A percentile compares a stretch with the other conserved stretches of the same genome.
These are phyloP conservation scores for Zygoascus meyerae DNA, from an alignment of 1,139 yeast species.

Conservation along the genomic window DNA sequence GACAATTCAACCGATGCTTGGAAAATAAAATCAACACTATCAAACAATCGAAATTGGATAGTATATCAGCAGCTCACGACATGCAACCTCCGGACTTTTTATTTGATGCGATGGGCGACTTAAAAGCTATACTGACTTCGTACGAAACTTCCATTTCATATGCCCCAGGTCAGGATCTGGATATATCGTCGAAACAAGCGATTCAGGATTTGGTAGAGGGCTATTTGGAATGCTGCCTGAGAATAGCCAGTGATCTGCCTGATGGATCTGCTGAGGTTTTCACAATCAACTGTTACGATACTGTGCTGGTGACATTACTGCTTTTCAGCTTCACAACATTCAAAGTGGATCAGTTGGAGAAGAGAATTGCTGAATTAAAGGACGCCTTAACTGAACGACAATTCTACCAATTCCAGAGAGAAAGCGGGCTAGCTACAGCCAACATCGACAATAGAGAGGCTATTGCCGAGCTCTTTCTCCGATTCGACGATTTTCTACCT, in stretches of 20 bases:
- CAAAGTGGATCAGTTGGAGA: conserved; percentile 32
- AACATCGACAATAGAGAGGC: conserved; percentile 27
- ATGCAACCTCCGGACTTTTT: conserved; percentile 37
- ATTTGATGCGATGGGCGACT: conserved; percentile 30
- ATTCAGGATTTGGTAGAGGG: conserved; percentile 34
- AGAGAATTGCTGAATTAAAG: conserved; percentile 27
- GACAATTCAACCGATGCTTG: conserved; percentile 31
- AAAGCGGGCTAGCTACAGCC: conserved; percentile 25
- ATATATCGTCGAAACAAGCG: conserved; percentile 23
- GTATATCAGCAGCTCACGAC: conserved; percentile 17
- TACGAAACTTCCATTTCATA: conserved; percentile 33
- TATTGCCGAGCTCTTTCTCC: conserved; percentile 27
- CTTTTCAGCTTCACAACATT: conserved; percentile 28
- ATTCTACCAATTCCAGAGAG: conserved; percentile 22
- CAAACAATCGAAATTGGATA: conserved; percentile 15
- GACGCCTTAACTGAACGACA: conserved; percentile 30
- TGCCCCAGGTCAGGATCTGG: conserved; percentile 22
- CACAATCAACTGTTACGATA: conserved; percentile 35
- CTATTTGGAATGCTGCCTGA: conserved; percentile 31
- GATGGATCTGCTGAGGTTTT: conserved; percentile 29
- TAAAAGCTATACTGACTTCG: conserved; percentile 31
- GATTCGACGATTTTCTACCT: conserved; percentile 35
- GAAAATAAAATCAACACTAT: conserved; percentile 23
- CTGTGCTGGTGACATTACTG: conserved; percentile 28
- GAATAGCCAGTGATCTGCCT: conserved; percentile 27